A percentile compares a stretch with the other conserved stretches of the same genome.
Evolutionary conservation across 768 basidiomycete species (phyloP).

Genomic region (Tulasnella calospora): DNA sequence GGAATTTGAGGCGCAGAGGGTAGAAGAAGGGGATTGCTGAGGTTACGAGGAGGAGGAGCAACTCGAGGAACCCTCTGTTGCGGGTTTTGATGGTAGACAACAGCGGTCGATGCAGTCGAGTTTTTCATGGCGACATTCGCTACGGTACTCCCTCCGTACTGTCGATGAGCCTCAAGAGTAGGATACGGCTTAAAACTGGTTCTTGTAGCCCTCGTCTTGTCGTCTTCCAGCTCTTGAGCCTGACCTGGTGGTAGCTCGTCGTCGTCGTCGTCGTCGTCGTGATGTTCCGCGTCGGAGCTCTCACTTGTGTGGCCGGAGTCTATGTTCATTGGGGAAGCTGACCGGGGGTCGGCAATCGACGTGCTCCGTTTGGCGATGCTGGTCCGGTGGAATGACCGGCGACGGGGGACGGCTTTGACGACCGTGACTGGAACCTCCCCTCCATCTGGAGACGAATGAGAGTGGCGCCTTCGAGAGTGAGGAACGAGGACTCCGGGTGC

Average conservation of each 20-base stretch:
- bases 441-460: slow-evolving; percentile 23
- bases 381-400: neutral
- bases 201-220: neutral
- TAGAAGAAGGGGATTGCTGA: slow-evolving; percentile 72
- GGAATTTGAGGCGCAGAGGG: slow-evolving; percentile 77
- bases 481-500: slow-evolving; percentile 7
- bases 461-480: slow-evolving; percentile 19
- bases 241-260: neutral
- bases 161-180: neutral
- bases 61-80: slow-evolving; percentile 32
- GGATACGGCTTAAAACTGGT: slow-evolving; percentile 17
- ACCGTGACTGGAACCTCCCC: slow-evolving; percentile 4
- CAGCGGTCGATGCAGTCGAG: neutral
- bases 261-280: neutral
- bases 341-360: neutral
- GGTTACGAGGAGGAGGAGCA: slow-evolving; percentile 63
- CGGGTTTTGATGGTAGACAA: neutral
- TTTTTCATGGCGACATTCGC: neutral
- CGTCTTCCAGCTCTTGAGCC: neutral
- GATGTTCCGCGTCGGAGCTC: neutral
- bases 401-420: slow-evolving; percentile 5
- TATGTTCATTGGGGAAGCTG: neutral
- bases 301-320: neutral
- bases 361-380: slow-evolving; percentile 1
- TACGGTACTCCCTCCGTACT: neutral